Evolutionary conservation across 2,329 filamentous ascomycete species (phyloP), one percentile per base, ranked within the genome.

Genomic region (Aschersonia sp.): DNA sequence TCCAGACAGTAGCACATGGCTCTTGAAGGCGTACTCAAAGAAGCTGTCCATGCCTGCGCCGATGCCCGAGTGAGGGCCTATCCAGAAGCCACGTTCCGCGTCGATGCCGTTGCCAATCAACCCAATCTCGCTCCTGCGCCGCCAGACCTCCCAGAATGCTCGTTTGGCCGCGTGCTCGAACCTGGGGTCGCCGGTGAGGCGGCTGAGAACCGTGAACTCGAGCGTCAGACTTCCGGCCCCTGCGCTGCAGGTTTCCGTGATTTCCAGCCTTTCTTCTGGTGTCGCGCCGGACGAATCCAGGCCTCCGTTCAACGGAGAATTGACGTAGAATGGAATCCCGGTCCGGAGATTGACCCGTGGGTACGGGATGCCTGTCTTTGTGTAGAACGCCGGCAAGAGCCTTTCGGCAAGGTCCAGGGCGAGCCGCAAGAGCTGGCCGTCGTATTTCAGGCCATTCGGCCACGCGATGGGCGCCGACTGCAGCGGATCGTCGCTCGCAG

Each of bases 81-180:
- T 82, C 92, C 92, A 98, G 54, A 84, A 74, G 0, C 90, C 92
- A 31, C 80, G 84, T 60, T 97, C 90, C 1, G 88, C 87, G 66
- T 95, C 90, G 51, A 98, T 88, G 3, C 89, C 90, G 49, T 87
- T 84, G 6, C 90, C 92, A 52, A 98, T 83, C 30, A 98, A 72
- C 4, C 87, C 87, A 56, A 95, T 87, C 41, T 81, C 77, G 61
- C 87, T 95, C 53, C 89, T 78, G 48, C 86, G 75, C 42, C 82
- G 73, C 92, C 92, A 98, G n/a, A 98, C 87, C 30, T 89, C 84
- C 88, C 90, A 95, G 58, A 98, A 98, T 1, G 92, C 90, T 48
- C 85, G 74, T 64, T 97, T 97, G 1, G 87, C 90, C 12, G 86
- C 74, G 58, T 84, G 79, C 63, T 98, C 92, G 57, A 94, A 98